Base-by-base conservation (phyloP, 2,329 filamentous ascomycete genomes). In the Fusarium sarcochroum region DNA sequence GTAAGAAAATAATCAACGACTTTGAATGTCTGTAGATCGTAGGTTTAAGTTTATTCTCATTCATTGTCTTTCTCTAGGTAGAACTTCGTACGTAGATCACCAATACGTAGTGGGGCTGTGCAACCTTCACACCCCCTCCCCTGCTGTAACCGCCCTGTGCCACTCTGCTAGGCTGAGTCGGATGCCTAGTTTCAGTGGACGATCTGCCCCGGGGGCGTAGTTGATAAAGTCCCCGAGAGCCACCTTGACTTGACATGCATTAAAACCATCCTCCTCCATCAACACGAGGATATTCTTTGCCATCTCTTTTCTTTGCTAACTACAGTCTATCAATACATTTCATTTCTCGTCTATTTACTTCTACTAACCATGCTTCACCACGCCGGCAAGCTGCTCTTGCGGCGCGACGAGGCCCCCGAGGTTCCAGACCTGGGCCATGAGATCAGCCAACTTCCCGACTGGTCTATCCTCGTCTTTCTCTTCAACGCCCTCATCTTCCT, bases 401-500 rank as follows among this genome's bases (percentile, higher is more conserved):
- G 77, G 74, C 78, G 83, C 68, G 80, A 77, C 59, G 70, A 78
- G 51, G 62, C 69, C 48, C 46, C 60, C 21, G 54, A 58, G 34
- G 21, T 54, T 52, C 59, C 61, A 13, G 50, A 64, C 25, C 38
- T 61, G 27, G 49, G 30, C 17, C 42, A 58, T 47, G 49, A 56
- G 42, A 30, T 63, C 14, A 38, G 35, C 13, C 37, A 61, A 18
- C 53, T 57, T 20, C 66, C 68, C n/a, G 44, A 51, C n/a, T 84
- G 81, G 82, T 75, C 80, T n/a, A 75, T 67, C 63, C 66, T 74
- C 40, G 63, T 87, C 58, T 47, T 83, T 46, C 55, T 83, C 18
- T 52, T 78, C 51, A 77, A 85, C 66, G 52, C 81, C 44, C 27
- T 86, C 34, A 49, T 86, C 62, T 82, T 87, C 67, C 52, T 85